Conservation (phyloP, 2,329 filamentous ascomycete genomes). For the Furcasterigmium sp. region DNA sequence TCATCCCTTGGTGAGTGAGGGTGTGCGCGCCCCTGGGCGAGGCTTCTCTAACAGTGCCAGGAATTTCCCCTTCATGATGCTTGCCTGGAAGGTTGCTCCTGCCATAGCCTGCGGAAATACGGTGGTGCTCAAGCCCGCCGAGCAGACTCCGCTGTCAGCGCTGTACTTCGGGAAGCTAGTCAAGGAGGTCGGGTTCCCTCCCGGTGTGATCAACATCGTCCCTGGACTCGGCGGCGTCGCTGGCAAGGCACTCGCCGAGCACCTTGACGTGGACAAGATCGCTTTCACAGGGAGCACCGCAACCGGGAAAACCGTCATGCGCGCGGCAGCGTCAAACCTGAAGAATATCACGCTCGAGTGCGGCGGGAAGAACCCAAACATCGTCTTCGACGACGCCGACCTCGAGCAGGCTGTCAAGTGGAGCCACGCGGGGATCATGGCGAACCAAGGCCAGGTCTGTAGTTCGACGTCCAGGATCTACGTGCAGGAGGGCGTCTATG, state of each 20-base stretch:
- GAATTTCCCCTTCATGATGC: constrained; percentile 52
- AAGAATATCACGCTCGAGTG: constrained; percentile 56
- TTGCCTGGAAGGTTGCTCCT: constrained; percentile 63
- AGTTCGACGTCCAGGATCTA: constrained; percentile 53
- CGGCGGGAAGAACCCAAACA: constrained; percentile 51
- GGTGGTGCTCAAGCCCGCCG: constrained; percentile 52
- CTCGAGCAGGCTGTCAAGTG: constrained; percentile 56
- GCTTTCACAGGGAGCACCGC: constrained; percentile 66
- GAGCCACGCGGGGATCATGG: constrained; percentile 33
- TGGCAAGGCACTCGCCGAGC: constrained; percentile 57
- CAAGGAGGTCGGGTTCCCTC: constrained; percentile 65
- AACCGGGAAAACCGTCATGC: constrained; percentile 65
- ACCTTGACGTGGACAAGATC: constrained; percentile 62
- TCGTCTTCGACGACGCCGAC: constrained; percentile 55
- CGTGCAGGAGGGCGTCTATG: constrained; percentile 50
- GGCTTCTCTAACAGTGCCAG: neutral
- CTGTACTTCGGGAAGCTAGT: constrained; percentile 58
- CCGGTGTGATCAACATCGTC: constrained; percentile 66
- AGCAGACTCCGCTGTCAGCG: constrained; percentile 54
- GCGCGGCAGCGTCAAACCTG: constrained; percentile 52
- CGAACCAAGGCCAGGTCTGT: constrained; percentile 55
- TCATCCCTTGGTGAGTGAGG: constrained; percentile 44
- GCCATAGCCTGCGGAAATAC: constrained; percentile 55
- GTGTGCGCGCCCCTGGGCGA: neutral
- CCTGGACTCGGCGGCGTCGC: constrained; percentile 60